A percentile compares a stretch with the other conserved stretches of the same genome.
Conservation (phyloP, 1,284 basidiomycete genomes). For the Sporisorium reilianum region DNA sequence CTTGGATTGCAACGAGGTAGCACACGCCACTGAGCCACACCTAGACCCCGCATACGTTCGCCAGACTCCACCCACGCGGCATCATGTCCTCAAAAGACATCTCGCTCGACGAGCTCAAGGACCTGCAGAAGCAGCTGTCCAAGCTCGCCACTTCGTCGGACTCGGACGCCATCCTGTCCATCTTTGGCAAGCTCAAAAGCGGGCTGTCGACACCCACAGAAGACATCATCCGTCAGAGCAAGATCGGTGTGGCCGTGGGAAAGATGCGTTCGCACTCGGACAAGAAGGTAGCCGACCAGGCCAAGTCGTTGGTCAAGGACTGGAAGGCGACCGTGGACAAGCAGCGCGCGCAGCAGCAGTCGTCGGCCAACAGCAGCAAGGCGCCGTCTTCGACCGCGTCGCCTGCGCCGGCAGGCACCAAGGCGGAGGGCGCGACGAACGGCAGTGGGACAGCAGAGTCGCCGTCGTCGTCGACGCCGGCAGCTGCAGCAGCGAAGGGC, state of each 20-base stretch:
- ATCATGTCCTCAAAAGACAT: slow-evolving; percentile 31
- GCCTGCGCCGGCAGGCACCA: slow-evolving; percentile 36
- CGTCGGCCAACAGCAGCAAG: slow-evolving; percentile 33
- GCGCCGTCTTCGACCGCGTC: slow-evolving; percentile 38
- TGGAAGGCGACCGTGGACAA: slow-evolving; percentile 67
- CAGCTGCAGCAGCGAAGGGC: slow-evolving; percentile 24
- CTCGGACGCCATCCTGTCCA: slow-evolving; percentile 77
- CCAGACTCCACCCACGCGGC: not conserved
- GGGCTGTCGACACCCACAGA: slow-evolving; percentile 83
- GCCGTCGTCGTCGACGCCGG: slow-evolving; percentile 33
- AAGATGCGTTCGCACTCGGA: slow-evolving; percentile 83
- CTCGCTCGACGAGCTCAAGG: slow-evolving; percentile 53
- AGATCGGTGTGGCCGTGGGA: slow-evolving; percentile 90
- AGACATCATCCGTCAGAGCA: slow-evolving; percentile 77
- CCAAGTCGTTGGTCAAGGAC: slow-evolving; percentile 86
- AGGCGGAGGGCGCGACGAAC: slow-evolving; percentile 17
- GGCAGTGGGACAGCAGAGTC: slow-evolving; percentile 21
- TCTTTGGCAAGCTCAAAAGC: slow-evolving; percentile 81
- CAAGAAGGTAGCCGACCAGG: slow-evolving; percentile 81
- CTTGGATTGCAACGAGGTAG: slow-evolving; percentile 1
- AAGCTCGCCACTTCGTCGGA: slow-evolving; percentile 45
- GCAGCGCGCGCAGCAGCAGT: slow-evolving; percentile 71
- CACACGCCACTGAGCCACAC: slow-evolving; percentile 8
- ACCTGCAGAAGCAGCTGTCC: slow-evolving; percentile 56
- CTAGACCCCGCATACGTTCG: too few relatives aligned